Evolutionary conservation across 345 rosid species (phyloP), one percentile per base, ranked within the genome.

Genomic region (Mercurialis annua): DNA sequence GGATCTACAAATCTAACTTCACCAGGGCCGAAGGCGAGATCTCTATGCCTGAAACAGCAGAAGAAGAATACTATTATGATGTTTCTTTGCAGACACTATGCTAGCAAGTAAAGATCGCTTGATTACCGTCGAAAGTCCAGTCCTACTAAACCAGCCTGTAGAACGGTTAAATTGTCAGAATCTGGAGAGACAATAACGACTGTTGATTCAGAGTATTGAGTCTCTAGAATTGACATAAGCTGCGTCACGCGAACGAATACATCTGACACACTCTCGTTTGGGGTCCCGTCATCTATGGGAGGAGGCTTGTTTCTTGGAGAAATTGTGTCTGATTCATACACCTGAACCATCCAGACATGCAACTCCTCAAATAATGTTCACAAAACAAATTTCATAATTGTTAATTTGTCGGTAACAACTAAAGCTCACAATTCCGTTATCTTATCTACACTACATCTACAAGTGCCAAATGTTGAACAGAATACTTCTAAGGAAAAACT

Each of bases 191-290:
- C 90, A 24, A 88, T 85, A 10, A 92, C 48, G 17, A 90, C 56
- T 0, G 96, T 92, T 67, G 85, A 89, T 66, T 75, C 86, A 6
- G 98, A 88, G 82, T 88, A 92, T 15, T 88, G 98, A 36, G 97
- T 92, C 81, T 92, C 96, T 0, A 92, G 93, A 76, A 92, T 90
- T 7, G 97, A 90, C 98, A 92, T 92, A 47, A 92, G 90, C 65
- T 92, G 93, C 20, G 92, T 92, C 42, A 90, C 81, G 6, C 97
- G 97, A 61, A 90, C 97, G 2, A 92, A 90, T n/a, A 92, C 98
- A 60, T 88, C 97, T 4, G 86, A 59, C 5, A 87, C 92, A 57
- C 97, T 92, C 78, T 90, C 98, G 55, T 90, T 92, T 7, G 96
- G 97, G n/a, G 98, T 92, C 67, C 97, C 96, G 30, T 92, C 98